A percentile compares a stretch with the other conserved stretches of the same genome.
Conservation (phyloP, 192 early-diverging fungal genomes). For the Coemansia sp. region DNA sequence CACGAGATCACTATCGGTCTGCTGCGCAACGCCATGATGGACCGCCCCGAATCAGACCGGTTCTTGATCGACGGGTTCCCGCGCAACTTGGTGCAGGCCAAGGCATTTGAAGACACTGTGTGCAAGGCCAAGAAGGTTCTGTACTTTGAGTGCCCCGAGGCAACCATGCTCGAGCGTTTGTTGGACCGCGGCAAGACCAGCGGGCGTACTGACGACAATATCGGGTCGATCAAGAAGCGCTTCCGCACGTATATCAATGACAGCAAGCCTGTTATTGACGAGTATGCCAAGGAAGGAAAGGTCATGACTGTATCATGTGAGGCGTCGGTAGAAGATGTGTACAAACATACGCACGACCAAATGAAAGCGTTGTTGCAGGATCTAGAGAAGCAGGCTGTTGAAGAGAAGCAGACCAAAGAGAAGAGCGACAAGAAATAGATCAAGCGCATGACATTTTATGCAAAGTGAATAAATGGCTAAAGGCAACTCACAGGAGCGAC, state of each 20-base stretch:
- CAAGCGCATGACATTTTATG: too few species aligned
- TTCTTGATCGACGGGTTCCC: conserved; percentile 99
- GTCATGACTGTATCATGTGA: conserved; percentile 73
- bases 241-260: conserved; percentile 85
- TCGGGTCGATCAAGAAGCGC: conserved; percentile 93
- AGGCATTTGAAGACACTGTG: conserved; percentile 88
- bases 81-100: conserved; percentile 86
- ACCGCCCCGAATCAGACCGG: conserved; percentile 59
- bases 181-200: conserved; percentile 92
- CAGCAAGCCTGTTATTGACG: conserved; percentile 87
- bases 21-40: conserved; percentile 86
- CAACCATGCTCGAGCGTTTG: conserved; percentile 85
- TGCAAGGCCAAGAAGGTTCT: conserved; percentile 71
- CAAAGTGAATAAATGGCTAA: too few species aligned
- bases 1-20: conserved; percentile 92
- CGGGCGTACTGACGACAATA: conserved; percentile 92
- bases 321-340: conserved; percentile 67
- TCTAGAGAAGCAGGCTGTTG: not conserved
- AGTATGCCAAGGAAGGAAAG: conserved; percentile 74
- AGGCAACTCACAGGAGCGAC: too few species aligned
- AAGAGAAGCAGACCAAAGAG: not conserved
- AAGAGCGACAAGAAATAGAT: too few species aligned
- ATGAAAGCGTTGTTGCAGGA: conserved; percentile 48
- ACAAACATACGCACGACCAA: conserved; percentile 57
- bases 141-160: conserved; percentile 95